Evolutionary conservation across 257 asterid species (phyloP), one percentile per base, ranked within the genome.

Genomic region (Solanum chiquidenum): DNA sequence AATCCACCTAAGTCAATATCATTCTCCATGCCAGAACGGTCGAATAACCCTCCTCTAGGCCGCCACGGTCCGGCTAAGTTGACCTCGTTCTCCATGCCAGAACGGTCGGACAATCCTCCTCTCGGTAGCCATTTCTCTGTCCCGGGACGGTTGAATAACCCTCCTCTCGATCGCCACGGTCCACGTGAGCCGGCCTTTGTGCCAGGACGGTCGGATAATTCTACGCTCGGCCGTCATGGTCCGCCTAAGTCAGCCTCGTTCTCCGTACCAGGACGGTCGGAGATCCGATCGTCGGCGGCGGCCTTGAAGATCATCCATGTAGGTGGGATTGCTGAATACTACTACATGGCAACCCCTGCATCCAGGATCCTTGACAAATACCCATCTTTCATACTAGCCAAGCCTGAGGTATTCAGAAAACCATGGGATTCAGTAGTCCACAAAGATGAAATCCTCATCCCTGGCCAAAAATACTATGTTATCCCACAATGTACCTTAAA

Each of bases 261-360:
- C 35, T 76, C 60, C 35, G 4, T 40, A 34, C 35, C 31, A 1
- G 13, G 18, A 40, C 23, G 8, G 23, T n/a, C 13, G 84, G 87
- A 38, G 5, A 86, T 55, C 52, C 82, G 49, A 13, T 40, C 79
- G 31, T 85, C 92, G 21, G 86, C 90, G 46, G 89, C 91, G 37
- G 94, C 93, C 75, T 62, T 95, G 88, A 94, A 91, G 90, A 94
- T 95, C 90, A 86, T 93, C 91, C 95, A 93, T 79, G 91, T 92
- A 3, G 96, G 98, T 60, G 98, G 98, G 1, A 79, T 66, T 18
- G 91, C 89, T 6, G 98, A 95, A 86, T 84, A 68, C 86, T 89
- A 91, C 90, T 95, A 93, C 95, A 95, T 94, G 98, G 98, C 96
- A 7, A 80, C 92, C 29, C 98, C 98, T 1, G 98, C 95, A 12